Evolutionary conservation across 495 filamentous ascomycete species (phyloP).

Genomic region (Parathielavia appendiculata): DNA sequence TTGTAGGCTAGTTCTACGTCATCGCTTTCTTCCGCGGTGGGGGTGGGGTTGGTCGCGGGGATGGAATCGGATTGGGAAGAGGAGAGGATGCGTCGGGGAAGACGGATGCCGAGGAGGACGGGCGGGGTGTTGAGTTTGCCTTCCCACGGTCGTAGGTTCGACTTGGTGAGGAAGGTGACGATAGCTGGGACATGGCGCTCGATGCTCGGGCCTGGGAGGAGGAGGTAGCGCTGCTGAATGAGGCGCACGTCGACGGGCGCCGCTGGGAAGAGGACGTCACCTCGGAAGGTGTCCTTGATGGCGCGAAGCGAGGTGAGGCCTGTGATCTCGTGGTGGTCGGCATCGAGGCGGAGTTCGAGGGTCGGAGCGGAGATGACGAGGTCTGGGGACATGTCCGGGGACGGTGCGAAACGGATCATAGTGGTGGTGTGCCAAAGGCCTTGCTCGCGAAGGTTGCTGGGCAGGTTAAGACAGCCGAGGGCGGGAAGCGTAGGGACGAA

Average conservation of each 20-base stretch:
- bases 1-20: conserved; percentile 39
- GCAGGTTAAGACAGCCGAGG: conserved; percentile 19
- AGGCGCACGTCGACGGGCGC: conserved; percentile 39
- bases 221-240: conserved; percentile 32
- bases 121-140: conserved; percentile 37
- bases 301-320: conserved; percentile 23
- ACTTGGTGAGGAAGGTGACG: conserved; percentile 34
- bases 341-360: conserved; percentile 39
- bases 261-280: conserved; percentile 34
- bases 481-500: conserved; percentile 27
- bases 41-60: neutral
- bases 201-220: conserved; percentile 19
- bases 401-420: conserved; percentile 30
- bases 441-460: conserved; percentile 20
- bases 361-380: conserved; percentile 19
- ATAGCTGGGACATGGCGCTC: conserved; percentile 26
- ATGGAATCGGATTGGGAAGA: neutral
- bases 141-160: conserved; percentile 32
- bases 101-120: conserved; percentile 30
- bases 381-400: conserved; percentile 14
- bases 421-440: conserved; percentile 26
- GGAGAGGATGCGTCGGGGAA: conserved; percentile 32
- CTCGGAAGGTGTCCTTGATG: conserved; percentile 14
- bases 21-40: neutral
- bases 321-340: conserved; percentile 25